These are phyloP conservation scores for Globisporangium rhizosaccharum DNA, from an alignment of 352 stramenopile species.

Conservation along the genomic window DNA sequence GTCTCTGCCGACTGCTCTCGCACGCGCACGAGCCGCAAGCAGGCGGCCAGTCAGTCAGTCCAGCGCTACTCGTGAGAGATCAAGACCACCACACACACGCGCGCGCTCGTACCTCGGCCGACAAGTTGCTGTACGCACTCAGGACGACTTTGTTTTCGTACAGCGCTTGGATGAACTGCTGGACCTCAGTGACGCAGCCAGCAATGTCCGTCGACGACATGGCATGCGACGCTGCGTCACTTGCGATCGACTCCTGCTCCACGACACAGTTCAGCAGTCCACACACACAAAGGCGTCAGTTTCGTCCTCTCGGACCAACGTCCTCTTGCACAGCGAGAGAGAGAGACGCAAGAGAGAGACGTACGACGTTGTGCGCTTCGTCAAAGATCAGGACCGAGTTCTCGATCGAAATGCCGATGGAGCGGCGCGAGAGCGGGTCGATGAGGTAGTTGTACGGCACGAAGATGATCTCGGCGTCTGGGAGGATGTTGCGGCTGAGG, in stretches of 20 bases:
- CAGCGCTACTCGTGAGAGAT: no score
- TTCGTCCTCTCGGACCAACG: neutral
- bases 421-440: conserved; percentile 87
- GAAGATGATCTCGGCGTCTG: conserved; percentile 95
- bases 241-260: conserved; percentile 79
- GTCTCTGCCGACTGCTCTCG: conserved; percentile 64
- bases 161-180: conserved; percentile 75
- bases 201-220: conserved; percentile 92
- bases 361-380: conserved; percentile 99
- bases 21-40: neutral
- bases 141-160: conserved; percentile 56
- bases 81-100: neutral
- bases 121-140: conserved; percentile 42
- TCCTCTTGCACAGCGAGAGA: neutral
- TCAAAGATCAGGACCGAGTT: conserved; percentile 99
- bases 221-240: conserved; percentile 95
- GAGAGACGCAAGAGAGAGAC: conserved; percentile 17
- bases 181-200: conserved; percentile 92
- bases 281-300: neutral
- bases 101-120: conserved; percentile 41
- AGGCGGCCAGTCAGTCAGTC: neutral
- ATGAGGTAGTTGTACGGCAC: conserved; percentile 99
- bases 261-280: neutral
- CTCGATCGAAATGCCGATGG: conserved; percentile 93
- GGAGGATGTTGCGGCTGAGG: conserved; percentile 86